phyloP scores from a whole-genome alignment of 805 yeast species.

The Yamadazyma tumulicola region DNA sequence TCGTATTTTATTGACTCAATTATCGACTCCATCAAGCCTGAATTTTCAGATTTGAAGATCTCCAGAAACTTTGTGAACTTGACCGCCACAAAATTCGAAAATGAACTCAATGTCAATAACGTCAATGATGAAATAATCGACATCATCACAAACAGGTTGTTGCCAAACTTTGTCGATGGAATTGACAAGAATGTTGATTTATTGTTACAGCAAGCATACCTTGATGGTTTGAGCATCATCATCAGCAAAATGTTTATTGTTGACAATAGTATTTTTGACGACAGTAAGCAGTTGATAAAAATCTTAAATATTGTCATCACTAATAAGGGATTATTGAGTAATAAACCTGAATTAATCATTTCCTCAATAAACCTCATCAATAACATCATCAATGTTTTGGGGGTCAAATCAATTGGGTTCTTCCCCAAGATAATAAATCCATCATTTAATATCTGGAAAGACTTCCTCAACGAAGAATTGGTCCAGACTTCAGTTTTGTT shows the following conservation, averaged over 20 bases:
- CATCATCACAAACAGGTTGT: conserved; percentile 49
- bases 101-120: conserved; percentile 50
- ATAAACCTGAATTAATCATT: conserved; percentile 60
- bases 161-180: conserved; percentile 47
- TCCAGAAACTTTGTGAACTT: conserved; percentile 61
- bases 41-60: conserved; percentile 39
- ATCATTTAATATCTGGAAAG: conserved; percentile 56
- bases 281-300: conserved; percentile 44
- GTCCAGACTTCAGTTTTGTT: conserved; percentile 71
- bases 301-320: conserved; percentile 49
- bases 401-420: conserved; percentile 80
- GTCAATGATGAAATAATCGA: conserved; percentile 43
- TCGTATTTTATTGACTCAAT: conserved; percentile 66
- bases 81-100: conserved; percentile 63
- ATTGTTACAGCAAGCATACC: conserved; percentile 62
- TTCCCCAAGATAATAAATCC: conserved; percentile 85
- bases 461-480: conserved; percentile 24
- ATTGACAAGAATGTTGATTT: conserved; percentile 31
- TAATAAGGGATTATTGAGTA: conserved; percentile 50
- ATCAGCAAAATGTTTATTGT: conserved; percentile 59
- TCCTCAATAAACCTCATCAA: conserved; percentile 73
- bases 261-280: conserved; percentile 16
- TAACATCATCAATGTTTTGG: conserved; percentile 66
- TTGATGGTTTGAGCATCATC: conserved; percentile 63
- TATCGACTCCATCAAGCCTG: conserved; percentile 32